These are phyloP conservation scores for Monosporascus sp. DNA, from an alignment of 2,329 filamentous ascomycete genomes.

Conservation along the genomic window DNA sequence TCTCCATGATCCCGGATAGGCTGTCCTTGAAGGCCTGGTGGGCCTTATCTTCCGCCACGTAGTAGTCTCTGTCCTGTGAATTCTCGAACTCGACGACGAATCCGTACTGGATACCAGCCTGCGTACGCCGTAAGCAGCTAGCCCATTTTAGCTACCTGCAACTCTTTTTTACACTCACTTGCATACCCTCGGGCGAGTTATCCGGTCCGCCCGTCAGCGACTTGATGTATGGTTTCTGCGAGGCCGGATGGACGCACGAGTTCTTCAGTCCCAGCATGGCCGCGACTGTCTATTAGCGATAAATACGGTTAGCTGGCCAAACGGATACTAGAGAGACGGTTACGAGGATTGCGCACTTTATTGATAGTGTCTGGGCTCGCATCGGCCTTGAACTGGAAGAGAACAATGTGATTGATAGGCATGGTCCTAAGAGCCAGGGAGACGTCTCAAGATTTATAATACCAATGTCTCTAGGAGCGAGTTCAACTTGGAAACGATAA, in stretches of 20 bases:
- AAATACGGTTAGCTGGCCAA: neutral
- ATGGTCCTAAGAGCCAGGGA: constrained; percentile 1
- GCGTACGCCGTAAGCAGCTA: neutral
- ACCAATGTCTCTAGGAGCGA: too few relatives aligned
- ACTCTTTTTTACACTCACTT: constrained; percentile 38
- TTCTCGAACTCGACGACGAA: constrained; percentile 36
- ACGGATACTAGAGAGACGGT: too few relatives aligned
- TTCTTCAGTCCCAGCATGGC: constrained; percentile 51
- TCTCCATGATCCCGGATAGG: constrained; percentile 27
- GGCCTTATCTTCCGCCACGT: constrained; percentile 32
- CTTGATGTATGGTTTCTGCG: constrained; percentile 55
- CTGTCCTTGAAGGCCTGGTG: constrained; percentile 32
- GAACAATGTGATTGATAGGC: constrained; percentile 22
- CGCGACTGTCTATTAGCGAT: constrained; percentile 5
- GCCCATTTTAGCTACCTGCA: too few relatives aligned
- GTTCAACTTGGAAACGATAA: too few relatives aligned
- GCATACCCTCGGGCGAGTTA: constrained; percentile 54
- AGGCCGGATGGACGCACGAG: constrained; percentile 53
- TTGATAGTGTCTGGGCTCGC: constrained; percentile 9
- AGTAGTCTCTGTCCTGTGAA: constrained; percentile 36
- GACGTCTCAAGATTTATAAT: too few relatives aligned
- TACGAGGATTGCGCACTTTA: constrained; percentile 1
- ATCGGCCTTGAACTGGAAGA: constrained; percentile 23
- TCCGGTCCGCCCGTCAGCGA: constrained; percentile 54
- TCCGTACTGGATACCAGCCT: constrained; percentile 37